Percentiles rank a stretch among this genome's conserved stretches.
phyloP scores from a whole-genome alignment of 225 moss, liverwort and hornwort species.

The Ulota crispa region DNA sequence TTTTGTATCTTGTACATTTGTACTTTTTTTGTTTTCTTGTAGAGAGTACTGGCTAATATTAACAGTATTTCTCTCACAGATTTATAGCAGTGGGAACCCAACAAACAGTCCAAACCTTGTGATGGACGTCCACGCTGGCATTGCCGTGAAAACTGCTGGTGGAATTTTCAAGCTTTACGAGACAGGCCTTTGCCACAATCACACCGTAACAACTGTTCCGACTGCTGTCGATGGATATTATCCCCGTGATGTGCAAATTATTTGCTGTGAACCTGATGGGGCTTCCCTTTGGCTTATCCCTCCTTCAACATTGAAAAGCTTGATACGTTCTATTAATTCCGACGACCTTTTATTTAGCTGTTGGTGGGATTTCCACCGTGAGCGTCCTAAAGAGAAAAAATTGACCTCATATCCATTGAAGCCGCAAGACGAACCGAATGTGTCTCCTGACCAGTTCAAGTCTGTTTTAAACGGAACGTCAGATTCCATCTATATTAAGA shows the following conservation, averaged over 20 bases:
- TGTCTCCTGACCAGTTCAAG: slow-evolving; percentile 60
- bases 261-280: slow-evolving; percentile 90
- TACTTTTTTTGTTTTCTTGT: neutral
- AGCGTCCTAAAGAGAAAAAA: slow-evolving; percentile 79
- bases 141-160: slow-evolving; percentile 77
- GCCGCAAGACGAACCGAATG: slow-evolving; percentile 34
- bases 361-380: slow-evolving; percentile 79
- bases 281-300: slow-evolving; percentile 91
- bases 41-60: neutral
- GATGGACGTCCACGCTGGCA: slow-evolving; percentile 62
- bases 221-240: slow-evolving; percentile 33
- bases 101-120: slow-evolving; percentile 83
- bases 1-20: slow-evolving; percentile 2
- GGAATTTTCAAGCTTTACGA: slow-evolving; percentile 79
- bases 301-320: slow-evolving; percentile 70
- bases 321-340: slow-evolving; percentile 73
- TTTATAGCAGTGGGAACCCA: slow-evolving; percentile 92
- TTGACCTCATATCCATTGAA: slow-evolving; percentile 23
- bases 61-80: slow-evolving; percentile 40
- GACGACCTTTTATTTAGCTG: slow-evolving; percentile 62
- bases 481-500: slow-evolving; percentile 66
- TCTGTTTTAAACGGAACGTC: slow-evolving; percentile 72
- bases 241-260: slow-evolving; percentile 69
- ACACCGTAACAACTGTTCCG: slow-evolving; percentile 43
- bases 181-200: slow-evolving; percentile 84